Conservation (phyloP, 177 flowering plant species). For the Vitis hybrid region DNA sequence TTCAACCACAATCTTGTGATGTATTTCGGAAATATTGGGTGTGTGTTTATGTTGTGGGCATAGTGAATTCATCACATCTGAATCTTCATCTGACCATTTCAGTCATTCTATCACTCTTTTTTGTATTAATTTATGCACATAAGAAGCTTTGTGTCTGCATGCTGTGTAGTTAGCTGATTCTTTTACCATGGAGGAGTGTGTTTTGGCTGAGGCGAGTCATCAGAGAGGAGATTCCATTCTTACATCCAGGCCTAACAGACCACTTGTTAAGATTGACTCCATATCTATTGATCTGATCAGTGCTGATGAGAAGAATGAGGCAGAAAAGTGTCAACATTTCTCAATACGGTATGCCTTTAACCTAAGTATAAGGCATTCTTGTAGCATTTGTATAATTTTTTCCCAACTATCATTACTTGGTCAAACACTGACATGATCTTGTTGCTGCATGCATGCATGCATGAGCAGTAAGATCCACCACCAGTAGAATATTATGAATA, state of each 20-base stretch:
- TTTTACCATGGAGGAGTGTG: constrained; percentile 23
- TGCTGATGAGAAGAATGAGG: constrained; percentile 22
- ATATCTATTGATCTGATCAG: constrained; percentile 39
- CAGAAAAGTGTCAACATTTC: constrained; percentile 47
- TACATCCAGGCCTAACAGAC: constrained; percentile 20
- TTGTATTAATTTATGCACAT: constrained; percentile 2
- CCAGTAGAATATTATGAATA: background rate
- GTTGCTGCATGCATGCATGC: background rate
- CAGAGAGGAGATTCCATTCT: constrained; percentile 18
- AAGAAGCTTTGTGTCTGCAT: constrained; percentile 9
- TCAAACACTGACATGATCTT: background rate
- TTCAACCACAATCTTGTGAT: background rate
- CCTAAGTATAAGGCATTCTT: background rate
- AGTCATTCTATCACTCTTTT: constrained; percentile 1
- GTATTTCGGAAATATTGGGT: background rate
- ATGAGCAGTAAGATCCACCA: no score
- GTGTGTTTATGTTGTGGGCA: background rate
- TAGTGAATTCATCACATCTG: background rate
- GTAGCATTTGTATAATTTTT: background rate
- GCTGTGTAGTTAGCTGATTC: constrained; percentile 14
- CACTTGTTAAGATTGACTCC: constrained; percentile 36
- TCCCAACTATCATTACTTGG: background rate
- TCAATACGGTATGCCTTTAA: constrained; percentile 55
- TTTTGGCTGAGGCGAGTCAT: constrained; percentile 21
- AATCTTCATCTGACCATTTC: background rate